Evolutionary conservation across 345 rosid genomes (phyloP).

Genomic region (Aquilaria yunnanensis): DNA sequence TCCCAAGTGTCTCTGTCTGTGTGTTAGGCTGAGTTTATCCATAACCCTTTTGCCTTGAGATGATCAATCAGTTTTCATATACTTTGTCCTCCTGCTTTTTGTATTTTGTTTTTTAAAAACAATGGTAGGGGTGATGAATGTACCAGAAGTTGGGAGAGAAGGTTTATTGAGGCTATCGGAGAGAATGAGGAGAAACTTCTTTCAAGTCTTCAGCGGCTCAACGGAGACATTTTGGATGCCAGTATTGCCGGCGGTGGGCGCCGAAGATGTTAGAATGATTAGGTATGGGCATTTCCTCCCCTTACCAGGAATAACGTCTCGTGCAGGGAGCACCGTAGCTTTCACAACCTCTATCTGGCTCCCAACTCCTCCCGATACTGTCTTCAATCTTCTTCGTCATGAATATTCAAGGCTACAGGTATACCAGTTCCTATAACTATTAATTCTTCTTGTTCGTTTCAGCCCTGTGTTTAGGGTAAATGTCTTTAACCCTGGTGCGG

Average conservation of each 20-base stretch:
- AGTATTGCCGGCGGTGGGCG: slow-evolving; percentile 11
- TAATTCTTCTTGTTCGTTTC: neutral
- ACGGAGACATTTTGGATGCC: slow-evolving; percentile 27
- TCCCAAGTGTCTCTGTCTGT: too few relatives aligned
- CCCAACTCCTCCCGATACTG: slow-evolving; percentile 14
- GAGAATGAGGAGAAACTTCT: slow-evolving; percentile 31
- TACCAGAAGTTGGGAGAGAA: slow-evolving; percentile 21
- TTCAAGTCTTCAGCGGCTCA: slow-evolving; percentile 13
- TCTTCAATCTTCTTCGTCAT: slow-evolving; percentile 27
- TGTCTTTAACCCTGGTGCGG: neutral
- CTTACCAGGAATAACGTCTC: slow-evolving; percentile 7
- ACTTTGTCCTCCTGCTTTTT: neutral
- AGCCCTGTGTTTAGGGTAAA: neutral
- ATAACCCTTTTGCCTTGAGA: too few relatives aligned
- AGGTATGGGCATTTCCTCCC: slow-evolving; percentile 7
- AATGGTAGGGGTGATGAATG: neutral
- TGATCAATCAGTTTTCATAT: too few relatives aligned
- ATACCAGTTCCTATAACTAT: neutral
- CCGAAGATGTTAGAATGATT: slow-evolving; percentile 20
- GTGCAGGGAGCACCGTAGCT: slow-evolving; percentile 7
- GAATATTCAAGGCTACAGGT: slow-evolving; percentile 30
- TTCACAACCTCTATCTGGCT: slow-evolving; percentile 32
- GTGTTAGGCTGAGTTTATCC: too few relatives aligned
- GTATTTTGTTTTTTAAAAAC: neutral
- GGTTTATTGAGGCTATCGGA: slow-evolving; percentile 31